Evolutionary conservation across 2,329 filamentous ascomycete species (phyloP).

Genomic region (Fusarium subtropicale): DNA sequence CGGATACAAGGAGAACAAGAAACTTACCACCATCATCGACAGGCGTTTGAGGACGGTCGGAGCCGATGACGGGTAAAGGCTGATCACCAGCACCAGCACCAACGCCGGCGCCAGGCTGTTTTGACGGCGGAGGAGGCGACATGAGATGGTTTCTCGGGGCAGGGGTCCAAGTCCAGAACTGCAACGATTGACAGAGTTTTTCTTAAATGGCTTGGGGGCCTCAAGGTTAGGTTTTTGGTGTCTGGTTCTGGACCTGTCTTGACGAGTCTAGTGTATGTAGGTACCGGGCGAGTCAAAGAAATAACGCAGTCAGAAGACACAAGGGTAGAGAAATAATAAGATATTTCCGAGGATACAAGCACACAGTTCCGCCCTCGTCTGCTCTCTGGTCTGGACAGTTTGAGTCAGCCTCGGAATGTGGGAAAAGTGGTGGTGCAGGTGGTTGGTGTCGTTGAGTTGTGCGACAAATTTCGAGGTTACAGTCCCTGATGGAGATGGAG

Average conservation of each 20-base stretch:
- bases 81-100: background rate
- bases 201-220: slow-evolving; percentile 11
- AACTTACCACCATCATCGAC: slow-evolving; percentile 13
- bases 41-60: slow-evolving; percentile 29
- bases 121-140: slow-evolving; percentile 22
- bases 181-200: slow-evolving; percentile 24
- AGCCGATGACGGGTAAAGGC: slow-evolving; percentile 33
- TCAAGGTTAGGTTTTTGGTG: slow-evolving; percentile 20
- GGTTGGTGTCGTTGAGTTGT: slow-evolving; percentile 10
- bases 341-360: background rate
- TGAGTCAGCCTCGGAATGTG: background rate
- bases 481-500: background rate
- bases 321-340: background rate
- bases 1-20: background rate
- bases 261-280: slow-evolving; percentile 3
- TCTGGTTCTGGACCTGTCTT: slow-evolving; percentile 18
- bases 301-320: slow-evolving; percentile 4
- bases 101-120: slow-evolving; percentile 5
- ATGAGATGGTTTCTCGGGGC: slow-evolving; percentile 13
- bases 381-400: background rate
- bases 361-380: background rate
- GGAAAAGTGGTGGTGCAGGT: slow-evolving; percentile 1
- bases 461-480: slow-evolving; percentile 23
- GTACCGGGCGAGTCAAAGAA: background rate
- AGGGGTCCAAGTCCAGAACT: slow-evolving; percentile 28